phyloP scores from a whole-genome alignment of 805 yeast species.

The Wickerhamomyces silvicola region DNA sequence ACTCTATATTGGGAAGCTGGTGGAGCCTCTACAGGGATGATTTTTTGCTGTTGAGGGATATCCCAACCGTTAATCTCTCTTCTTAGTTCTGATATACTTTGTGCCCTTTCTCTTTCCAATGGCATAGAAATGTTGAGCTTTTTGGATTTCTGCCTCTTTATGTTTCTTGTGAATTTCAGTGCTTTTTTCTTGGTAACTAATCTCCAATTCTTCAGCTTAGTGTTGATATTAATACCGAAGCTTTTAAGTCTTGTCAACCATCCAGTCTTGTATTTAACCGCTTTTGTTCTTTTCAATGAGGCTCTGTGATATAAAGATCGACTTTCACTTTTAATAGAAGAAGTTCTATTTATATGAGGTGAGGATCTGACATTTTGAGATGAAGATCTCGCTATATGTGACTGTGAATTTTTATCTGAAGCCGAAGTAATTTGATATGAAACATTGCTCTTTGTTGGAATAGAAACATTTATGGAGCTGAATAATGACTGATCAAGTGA shows the following conservation, averaged over 20 bases:
- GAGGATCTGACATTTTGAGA: not conserved
- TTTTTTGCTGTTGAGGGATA: constrained; percentile 3
- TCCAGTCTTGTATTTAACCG: constrained; percentile 33
- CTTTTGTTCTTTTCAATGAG: constrained; percentile 27
- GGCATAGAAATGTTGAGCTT: constrained; percentile 5
- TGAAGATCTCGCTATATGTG: not conserved
- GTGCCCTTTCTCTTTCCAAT: constrained; percentile 11
- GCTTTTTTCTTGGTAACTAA: constrained; percentile 19
- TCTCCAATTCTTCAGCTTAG: constrained; percentile 23
- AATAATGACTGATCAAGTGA: too few relatives aligned
- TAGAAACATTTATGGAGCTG: constrained; percentile 3
- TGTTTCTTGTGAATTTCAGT: constrained; percentile 11
- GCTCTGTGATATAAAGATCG: constrained; percentile 13
- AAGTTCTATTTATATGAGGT: not conserved
- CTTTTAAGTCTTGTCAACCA: constrained; percentile 26
- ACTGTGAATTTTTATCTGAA: not conserved
- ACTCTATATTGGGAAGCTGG: constrained; percentile 6
- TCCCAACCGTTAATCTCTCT: constrained; percentile 21
- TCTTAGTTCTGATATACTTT: constrained; percentile 21
- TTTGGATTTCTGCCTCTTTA: constrained; percentile 2
- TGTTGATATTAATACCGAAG: constrained; percentile 21
- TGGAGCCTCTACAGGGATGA: constrained; percentile 1
- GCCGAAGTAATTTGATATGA: constrained; percentile 25
- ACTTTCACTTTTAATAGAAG: constrained; percentile 5
- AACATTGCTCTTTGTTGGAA: constrained; percentile 16